Base-by-base conservation (phyloP, 345 rosid genomes). In the Eutrema japonicum region DNA sequence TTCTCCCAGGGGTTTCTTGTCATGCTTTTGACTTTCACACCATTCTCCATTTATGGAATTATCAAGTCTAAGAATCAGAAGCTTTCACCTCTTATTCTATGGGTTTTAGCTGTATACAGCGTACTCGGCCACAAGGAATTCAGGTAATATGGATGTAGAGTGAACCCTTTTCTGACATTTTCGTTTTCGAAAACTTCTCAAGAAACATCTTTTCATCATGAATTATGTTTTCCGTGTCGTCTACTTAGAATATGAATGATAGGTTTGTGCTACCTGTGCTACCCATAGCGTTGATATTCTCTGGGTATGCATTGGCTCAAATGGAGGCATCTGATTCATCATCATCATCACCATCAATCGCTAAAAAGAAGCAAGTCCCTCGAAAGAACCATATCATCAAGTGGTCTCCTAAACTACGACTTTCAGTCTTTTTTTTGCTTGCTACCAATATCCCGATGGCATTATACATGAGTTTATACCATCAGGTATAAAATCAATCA, bases 181-280 rank as follows among this genome's bases (percentile, higher is more conserved):
- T 16, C 14, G 18, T 62, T 64, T 6, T 48, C 8, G 7, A 66
- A 10, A 35, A 16, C 26, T 37, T 63, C 0, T 10, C 37, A 68
- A 16, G 48, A 16, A 68, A 27, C 35, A 52, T 43, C 14, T 22
- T 43, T 77, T 63, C 71, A 73, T 74, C 64, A 54, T 68, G 43
- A 18, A 68, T 43, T 73, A 60, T 72, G 49, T 53, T 52, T 35
- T 29, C 70, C 59, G 54, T 81, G 54, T 73, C 72, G 48, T 80
- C 78, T 73, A 78, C 77, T 82, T 74, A 53, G 77, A 66, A 52
- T 66, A 57, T 77, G 77, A 79, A 59, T 61, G 77, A 52, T 88
- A 94, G 96, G 85, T 92, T 92, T 86, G 99, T 92, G 70, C 80
- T 95, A 45, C 97, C 96, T 54, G 92, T 90, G 84, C 97, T 95